Percentiles rank a stretch among this genome's conserved stretches.
Conservation (phyloP, 768 basidiomycete species). For the Saitozyma podzolica region DNA sequence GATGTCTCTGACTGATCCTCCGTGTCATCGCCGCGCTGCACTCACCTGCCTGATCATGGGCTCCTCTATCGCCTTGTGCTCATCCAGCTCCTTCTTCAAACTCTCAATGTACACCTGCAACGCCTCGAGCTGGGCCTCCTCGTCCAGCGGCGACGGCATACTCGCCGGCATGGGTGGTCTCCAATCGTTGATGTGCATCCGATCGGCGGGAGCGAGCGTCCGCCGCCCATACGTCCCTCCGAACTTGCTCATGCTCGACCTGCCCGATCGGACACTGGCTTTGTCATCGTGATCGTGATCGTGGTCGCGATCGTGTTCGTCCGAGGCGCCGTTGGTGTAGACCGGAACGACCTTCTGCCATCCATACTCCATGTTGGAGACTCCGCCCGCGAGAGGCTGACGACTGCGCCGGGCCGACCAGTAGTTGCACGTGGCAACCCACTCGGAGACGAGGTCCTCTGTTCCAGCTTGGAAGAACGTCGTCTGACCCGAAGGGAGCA, state of each 20-base stretch:
- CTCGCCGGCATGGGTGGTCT: slow-evolving; percentile 82
- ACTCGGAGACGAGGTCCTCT: slow-evolving; percentile 96
- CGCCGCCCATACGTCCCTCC: slow-evolving; percentile 29
- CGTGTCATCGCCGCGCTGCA: slow-evolving; percentile 5
- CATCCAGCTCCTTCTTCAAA: slow-evolving; percentile 74
- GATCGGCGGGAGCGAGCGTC: slow-evolving; percentile 58
- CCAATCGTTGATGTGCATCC: slow-evolving; percentile 86
- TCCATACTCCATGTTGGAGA: slow-evolving; percentile 99
- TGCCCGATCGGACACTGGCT: slow-evolving; percentile 66
- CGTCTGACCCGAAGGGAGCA: slow-evolving; percentile 81
- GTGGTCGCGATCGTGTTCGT: not conserved
- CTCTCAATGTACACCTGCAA: slow-evolving; percentile 74
- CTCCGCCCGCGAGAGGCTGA: slow-evolving; percentile 91
- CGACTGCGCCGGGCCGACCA: slow-evolving; percentile 96
- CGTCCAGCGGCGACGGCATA: slow-evolving; percentile 80
- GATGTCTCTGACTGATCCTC: not conserved
- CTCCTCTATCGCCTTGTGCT: slow-evolving; percentile 77
- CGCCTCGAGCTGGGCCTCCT: slow-evolving; percentile 89
- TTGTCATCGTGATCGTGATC: slow-evolving; percentile 56
- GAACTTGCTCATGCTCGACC: slow-evolving; percentile 20
- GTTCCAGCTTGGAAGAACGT: slow-evolving; percentile 99
- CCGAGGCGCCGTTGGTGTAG: not conserved
- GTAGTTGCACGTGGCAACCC: slow-evolving; percentile 99
- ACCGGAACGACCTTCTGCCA: slow-evolving; percentile 71
- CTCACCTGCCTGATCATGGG: slow-evolving; percentile 78